These are phyloP conservation scores for Perilla frutescens DNA, from an alignment of 257 asterid genomes.

Conservation along the genomic window DNA sequence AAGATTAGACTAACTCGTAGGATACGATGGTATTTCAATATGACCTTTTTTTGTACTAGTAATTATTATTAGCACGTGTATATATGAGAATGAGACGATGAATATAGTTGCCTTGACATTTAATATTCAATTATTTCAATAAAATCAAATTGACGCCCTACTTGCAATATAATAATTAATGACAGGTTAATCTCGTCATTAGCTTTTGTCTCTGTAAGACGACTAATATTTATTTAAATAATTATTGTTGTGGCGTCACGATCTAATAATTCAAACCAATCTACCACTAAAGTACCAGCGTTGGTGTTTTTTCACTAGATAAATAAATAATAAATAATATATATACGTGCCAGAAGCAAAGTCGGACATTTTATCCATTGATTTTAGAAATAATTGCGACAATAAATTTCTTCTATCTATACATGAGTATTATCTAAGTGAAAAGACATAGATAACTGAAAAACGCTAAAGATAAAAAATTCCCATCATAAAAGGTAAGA, in stretches of 20 bases:
- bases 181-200: not conserved
- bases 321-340: too few species aligned
- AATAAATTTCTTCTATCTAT: too few species aligned
- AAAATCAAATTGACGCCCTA: not conserved
- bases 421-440: not conserved
- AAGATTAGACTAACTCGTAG: too few species aligned
- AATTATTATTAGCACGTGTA: too few species aligned
- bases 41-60: too few species aligned
- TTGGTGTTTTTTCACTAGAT: too few species aligned
- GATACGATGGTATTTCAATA: too few species aligned
- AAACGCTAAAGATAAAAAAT: not conserved
- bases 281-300: not conserved
- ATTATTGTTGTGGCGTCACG: not conserved
- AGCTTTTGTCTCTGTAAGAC: slow-evolving; percentile 1
- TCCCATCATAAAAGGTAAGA: not conserved
- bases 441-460: not conserved
- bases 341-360: too few species aligned
- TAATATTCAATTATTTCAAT: not conserved
- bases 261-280: not conserved
- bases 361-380: too few species aligned
- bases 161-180: not conserved
- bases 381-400: too few species aligned
- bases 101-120: slow-evolving; percentile 25
- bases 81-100: not conserved
- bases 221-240: not conserved